A percentile compares a stretch with the other conserved stretches of the same genome.
phyloP scores from a whole-genome alignment of 139 green algal genomes.

The Closterium sp. region DNA sequence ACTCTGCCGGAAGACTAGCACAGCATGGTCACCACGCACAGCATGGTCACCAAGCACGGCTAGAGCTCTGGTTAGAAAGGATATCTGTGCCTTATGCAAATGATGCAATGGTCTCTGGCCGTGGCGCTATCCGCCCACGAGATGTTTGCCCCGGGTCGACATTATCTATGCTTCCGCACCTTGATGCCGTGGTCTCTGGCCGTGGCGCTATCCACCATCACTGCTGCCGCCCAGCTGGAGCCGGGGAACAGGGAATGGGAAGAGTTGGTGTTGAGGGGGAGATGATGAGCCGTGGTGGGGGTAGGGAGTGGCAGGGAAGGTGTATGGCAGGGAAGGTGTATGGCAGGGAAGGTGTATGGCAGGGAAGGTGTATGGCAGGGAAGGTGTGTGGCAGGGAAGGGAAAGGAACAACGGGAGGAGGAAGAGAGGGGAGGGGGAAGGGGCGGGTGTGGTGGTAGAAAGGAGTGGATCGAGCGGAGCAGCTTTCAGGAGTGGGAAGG shows the following conservation, averaged over 20 bases:
- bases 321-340: background rate
- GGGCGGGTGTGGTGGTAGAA: no score
- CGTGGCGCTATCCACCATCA: slow-evolving; percentile 13
- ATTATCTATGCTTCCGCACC: no score
- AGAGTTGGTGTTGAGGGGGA: background rate
- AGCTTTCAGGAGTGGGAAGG: no score
- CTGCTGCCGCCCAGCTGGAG: slow-evolving; percentile 16
- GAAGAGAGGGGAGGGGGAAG: background rate
- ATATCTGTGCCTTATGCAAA: no score
- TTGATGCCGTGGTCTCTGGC: slow-evolving; percentile 19
- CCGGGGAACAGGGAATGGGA: background rate
- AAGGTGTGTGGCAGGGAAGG: background rate
- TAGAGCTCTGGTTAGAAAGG: no score
- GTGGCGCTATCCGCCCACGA: background rate
- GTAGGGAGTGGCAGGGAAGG: background rate
- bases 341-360: background rate
- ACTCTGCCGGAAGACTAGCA: no score
- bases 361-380: background rate
- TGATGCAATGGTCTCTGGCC: background rate
- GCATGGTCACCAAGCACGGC: no score
- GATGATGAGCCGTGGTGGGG: background rate
- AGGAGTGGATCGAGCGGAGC: no score
- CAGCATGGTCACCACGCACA: no score
- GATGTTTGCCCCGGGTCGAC: no score
- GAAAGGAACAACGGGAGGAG: background rate